phyloP scores from a whole-genome alignment of 805 yeast genomes.

The Wickerhamiella lipophila region DNA sequence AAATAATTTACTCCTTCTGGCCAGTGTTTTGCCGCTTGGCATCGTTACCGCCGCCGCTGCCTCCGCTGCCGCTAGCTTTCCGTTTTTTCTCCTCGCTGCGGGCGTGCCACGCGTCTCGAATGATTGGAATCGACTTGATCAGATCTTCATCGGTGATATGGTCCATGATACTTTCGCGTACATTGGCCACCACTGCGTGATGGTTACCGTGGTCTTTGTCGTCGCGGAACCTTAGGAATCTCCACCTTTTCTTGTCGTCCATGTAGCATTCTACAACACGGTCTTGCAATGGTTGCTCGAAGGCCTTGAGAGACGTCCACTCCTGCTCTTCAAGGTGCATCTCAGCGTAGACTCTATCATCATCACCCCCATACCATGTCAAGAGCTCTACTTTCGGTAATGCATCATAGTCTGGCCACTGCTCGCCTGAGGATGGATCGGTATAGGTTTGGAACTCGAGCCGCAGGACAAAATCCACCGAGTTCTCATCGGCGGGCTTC shows the following conservation, averaged over 20 bases:
- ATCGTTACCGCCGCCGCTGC: not conserved
- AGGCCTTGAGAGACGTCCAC: slow-evolving; percentile 61
- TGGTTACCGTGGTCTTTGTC: slow-evolving; percentile 88
- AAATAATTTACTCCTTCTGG: not conserved
- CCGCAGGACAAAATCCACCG: slow-evolving; percentile 71
- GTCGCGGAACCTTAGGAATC: slow-evolving; percentile 76
- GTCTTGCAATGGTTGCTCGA: slow-evolving; percentile 75
- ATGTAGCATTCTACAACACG: slow-evolving; percentile 76
- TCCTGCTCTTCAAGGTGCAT: slow-evolving; percentile 53
- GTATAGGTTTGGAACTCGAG: slow-evolving; percentile 45
- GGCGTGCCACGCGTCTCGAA: slow-evolving; percentile 49
- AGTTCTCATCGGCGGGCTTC: slow-evolving; percentile 95
- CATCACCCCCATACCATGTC: slow-evolving; percentile 62
- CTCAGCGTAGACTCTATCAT: slow-evolving; percentile 48
- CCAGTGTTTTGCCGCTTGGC: not conserved
- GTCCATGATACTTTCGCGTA: slow-evolving; percentile 72
- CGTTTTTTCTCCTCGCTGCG: slow-evolving; percentile 27
- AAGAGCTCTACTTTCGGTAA: slow-evolving; percentile 51
- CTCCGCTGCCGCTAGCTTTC: not conserved
- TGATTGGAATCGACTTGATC: slow-evolving; percentile 41
- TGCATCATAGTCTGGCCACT: slow-evolving; percentile 45
- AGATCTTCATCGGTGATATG: slow-evolving; percentile 74
- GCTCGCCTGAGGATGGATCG: slow-evolving; percentile 45
- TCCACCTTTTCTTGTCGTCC: slow-evolving; percentile 62
- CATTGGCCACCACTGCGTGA: slow-evolving; percentile 64